Conservation (phyloP, 2,329 filamentous ascomycete genomes). For the Pleurostoma richardsiae region DNA sequence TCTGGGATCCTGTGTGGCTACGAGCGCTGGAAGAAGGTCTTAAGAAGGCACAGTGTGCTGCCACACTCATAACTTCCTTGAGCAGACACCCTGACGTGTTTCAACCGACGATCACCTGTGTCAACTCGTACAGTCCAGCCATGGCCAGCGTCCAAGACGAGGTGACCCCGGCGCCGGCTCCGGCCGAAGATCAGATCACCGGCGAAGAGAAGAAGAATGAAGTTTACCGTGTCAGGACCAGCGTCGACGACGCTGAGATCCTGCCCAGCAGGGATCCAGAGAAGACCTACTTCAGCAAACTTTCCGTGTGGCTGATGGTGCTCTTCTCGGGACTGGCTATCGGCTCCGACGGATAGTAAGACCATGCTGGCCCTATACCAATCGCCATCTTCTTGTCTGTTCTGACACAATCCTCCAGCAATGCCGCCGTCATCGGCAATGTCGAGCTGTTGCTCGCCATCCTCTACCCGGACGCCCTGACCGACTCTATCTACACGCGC, state of each 20-base stretch:
- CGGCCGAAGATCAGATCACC: background rate
- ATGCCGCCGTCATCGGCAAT: constrained; percentile 38
- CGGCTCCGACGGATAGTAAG: constrained; percentile 37
- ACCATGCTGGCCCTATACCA: background rate
- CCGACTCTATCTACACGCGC: constrained; percentile 38
- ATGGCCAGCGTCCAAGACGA: background rate
- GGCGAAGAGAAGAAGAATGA: constrained; percentile 1
- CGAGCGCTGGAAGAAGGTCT: too few relatives aligned
- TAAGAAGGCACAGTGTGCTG: too few relatives aligned
- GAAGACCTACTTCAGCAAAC: constrained; percentile 25
- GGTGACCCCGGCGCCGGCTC: background rate
- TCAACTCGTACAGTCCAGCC: background rate
- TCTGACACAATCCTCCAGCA: constrained; percentile 16
- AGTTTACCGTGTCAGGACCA: background rate
- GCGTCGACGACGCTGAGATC: constrained; percentile 4
- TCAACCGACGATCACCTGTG: too few relatives aligned
- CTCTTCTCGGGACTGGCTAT: constrained; percentile 39
- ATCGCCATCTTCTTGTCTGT: background rate
- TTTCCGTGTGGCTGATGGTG: constrained; percentile 36
- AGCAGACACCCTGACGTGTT: too few relatives aligned
- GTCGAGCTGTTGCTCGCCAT: constrained; percentile 32
- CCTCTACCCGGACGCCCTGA: constrained; percentile 35
- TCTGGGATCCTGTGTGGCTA: too few relatives aligned
- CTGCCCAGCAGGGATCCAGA: constrained; percentile 1
- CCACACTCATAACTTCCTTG: too few relatives aligned